Base-by-base conservation (phyloP, 2,329 filamentous ascomycete species). In the Xylaria sp. region DNA sequence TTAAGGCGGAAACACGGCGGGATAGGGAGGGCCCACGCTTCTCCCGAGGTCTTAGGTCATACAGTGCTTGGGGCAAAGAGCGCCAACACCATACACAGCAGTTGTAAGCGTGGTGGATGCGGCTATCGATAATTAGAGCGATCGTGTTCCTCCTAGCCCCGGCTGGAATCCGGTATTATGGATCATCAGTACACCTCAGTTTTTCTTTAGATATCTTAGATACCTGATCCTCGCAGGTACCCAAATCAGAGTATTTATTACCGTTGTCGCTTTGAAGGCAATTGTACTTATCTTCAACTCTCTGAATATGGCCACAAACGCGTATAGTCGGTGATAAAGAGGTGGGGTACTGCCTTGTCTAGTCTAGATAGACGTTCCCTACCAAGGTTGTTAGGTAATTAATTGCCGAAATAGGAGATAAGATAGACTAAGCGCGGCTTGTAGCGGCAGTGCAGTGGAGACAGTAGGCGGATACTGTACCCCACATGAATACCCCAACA, bases 361-460 rank as follows among this genome's bases (percentile, higher is more conserved):
- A 32, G 12, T 30, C 24, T 14, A 32, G 50, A 24, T 30, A 32
- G 12, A 6, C 14, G 17, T 32, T 32, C 32, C 4, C 24, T 14
- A n/a, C 27, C 8, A 67, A 27, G 9, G 47, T 30, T 53, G 54
- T 65, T 68, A 68, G 63, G 69, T 72, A 74, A 73, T 60, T 36
- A 55, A 69, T 65, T 69, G 56, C 66, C 62, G 58, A 69, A 24
- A 62, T 54, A 62, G 57, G 61, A 63, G 65, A 48, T 24, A 56
- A 58, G 47, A 64, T 62, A 55, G 51, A 65, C 47, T 64, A 63
- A 61, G 70, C 61, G 75, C 74, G 74, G 74, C 69, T 75, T 73
- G 65, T 55, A 61, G 61, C 74, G 74, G 74, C 64, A 67, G 63
- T 59, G 74, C 64, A 67, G 63, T 59, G 61, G 24, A 21, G 11